Percentiles rank a stretch among this genome's conserved stretches.
phyloP scores from a whole-genome alignment of 2,329 filamentous ascomycete genomes.

The Dothistroma septosporum region DNA sequence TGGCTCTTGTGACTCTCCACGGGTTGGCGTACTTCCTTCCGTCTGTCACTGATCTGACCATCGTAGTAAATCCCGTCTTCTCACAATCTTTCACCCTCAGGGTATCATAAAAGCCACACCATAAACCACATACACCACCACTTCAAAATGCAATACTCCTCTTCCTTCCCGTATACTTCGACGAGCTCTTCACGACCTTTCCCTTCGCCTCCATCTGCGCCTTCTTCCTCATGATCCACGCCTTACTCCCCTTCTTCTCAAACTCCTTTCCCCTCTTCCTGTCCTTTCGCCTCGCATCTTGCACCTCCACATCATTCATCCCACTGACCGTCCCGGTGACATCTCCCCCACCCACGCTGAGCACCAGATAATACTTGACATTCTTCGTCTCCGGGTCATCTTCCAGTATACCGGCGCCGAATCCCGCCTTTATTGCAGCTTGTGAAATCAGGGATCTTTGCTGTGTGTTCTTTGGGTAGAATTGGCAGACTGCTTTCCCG shows the following conservation, averaged over 20 bases:
- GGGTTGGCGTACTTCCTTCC: no score
- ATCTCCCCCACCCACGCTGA: constrained; percentile 76
- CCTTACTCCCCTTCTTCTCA: constrained; percentile 73
- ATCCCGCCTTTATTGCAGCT: constrained; percentile 88
- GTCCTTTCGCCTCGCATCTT: constrained; percentile 61
- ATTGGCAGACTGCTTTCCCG: constrained; percentile 89
- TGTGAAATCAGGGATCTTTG: constrained; percentile 89
- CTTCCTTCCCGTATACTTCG: constrained; percentile 91
- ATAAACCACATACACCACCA: background rate
- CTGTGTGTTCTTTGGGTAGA: constrained; percentile 92
- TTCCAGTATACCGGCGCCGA: constrained; percentile 89
- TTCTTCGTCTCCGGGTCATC: constrained; percentile 97
- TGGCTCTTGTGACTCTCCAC: no score
- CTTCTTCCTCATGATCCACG: constrained; percentile 81
- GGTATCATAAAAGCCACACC: background rate
- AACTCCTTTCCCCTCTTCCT: constrained; percentile 48
- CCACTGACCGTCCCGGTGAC: constrained; percentile 87
- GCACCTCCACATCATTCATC: constrained; percentile 77
- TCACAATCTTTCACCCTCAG: background rate
- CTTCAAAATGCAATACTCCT: constrained; percentile 70
- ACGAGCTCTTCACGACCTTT: constrained; percentile 85
- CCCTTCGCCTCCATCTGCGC: constrained; percentile 92
- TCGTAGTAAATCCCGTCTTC: no score
- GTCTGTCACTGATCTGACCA: no score
- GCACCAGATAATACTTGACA: constrained; percentile 88